Evolutionary conservation across 192 early-diverging fungal genomes (phyloP).

Genomic region (Mortierella hygrophila): DNA sequence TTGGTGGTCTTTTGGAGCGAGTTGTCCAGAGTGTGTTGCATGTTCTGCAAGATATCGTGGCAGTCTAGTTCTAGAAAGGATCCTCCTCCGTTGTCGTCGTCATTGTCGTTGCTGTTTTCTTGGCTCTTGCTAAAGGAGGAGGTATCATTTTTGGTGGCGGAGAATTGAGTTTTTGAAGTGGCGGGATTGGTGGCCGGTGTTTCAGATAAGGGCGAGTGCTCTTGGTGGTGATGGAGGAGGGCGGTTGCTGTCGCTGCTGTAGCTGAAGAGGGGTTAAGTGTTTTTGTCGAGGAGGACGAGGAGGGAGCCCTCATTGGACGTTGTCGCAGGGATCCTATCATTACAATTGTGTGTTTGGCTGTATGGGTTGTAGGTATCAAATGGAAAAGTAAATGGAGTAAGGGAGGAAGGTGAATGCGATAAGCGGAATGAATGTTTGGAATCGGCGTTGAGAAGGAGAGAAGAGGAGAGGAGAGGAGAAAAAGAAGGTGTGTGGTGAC

Average conservation of each 20-base stretch:
- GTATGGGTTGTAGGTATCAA: neutral
- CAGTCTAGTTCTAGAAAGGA: conserved; percentile 51
- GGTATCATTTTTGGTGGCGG: neutral
- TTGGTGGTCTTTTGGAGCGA: conserved; percentile 26
- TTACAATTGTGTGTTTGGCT: neutral
- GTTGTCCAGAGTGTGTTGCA: conserved; percentile 23
- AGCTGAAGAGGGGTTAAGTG: neutral
- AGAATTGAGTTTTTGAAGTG: neutral
- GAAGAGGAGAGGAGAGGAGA: neutral
- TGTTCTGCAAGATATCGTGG: conserved; percentile 1
- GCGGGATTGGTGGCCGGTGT: neutral
- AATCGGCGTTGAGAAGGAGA: neutral
- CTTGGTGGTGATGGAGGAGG: neutral
- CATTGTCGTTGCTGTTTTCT: neutral
- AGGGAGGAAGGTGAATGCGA: neutral
- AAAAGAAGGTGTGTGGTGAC: neutral
- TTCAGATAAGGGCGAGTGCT: neutral
- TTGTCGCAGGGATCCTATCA: conserved; percentile 47
- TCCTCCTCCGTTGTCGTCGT: neutral
- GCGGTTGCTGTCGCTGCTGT: conserved; percentile 10
- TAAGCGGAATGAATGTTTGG: neutral
- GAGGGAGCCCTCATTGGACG: conserved; percentile 12
- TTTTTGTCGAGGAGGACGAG: conserved; percentile 18
- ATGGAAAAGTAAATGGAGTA: neutral
- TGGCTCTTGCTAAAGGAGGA: neutral